Base-by-base conservation (phyloP, 371 early-diverging fungal genomes). In the Polyrhizophydium stewartii region DNA sequence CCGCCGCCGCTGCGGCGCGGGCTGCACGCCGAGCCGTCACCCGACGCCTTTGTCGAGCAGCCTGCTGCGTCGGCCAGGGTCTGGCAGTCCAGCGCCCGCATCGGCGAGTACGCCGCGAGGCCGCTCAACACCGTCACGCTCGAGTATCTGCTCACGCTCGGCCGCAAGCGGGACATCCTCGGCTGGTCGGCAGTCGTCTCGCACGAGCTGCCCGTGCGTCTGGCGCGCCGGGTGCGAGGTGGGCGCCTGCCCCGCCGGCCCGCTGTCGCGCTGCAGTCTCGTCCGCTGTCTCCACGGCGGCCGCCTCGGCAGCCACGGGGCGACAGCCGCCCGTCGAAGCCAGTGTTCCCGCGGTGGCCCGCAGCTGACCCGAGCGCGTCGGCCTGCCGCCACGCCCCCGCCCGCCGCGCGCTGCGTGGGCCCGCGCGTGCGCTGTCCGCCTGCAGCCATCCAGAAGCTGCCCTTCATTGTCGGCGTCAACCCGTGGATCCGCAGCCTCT, bases 391-490 rank as follows among this genome's bases (percentile, higher is more conserved):
- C 7, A 16, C 38, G 10, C 7, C 7, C 7, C 38, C 7, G 38
- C 7, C 38, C 16, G 10, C 10, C 16, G 38, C 38, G 16, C 16
- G 38, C 10, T 10, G 38, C 16, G 7, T 37, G 38, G 38, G 38
- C 38, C 38, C 10, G 10, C 38, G 38, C 10, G 10, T 2, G 12
- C 28, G 21, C 13, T 1, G 25, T 37, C 40, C 7, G 9, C 24
- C 57, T 17, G 9, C 49, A 74, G 89, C 90, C 12, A 84, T 93
- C 46, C 91, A 92, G 69, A 86, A 84, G 59, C 76, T 94, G 19
- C 94, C 92, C 0, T 92, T 90, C 67, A 94, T 94, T 61, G 92
- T 94, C 28, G 94, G 91, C 46, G 90, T 90, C 43, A 94, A 94
- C 66, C 94, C 94, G 1, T 85, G 87, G 66, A 91, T 94, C 64